Percentiles rank a stretch among this genome's conserved stretches.
phyloP scores from a whole-genome alignment of 345 rosid genomes.

The Eucalyptus coolabah region DNA sequence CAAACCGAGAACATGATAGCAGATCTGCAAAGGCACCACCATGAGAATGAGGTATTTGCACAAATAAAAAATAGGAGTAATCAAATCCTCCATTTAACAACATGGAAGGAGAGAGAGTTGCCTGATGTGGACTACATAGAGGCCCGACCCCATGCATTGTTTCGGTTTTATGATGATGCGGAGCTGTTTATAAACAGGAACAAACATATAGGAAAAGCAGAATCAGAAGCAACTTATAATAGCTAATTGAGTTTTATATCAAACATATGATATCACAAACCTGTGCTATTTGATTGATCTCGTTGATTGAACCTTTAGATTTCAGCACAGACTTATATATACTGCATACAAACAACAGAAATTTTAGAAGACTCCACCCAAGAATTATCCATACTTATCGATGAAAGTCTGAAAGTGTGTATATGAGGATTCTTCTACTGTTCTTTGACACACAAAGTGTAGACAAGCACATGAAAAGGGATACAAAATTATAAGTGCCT shows the following conservation, averaged over 20 bases:
- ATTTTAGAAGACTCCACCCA: neutral
- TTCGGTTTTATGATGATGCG: slow-evolving; percentile 89
- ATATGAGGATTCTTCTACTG: neutral
- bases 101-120: slow-evolving; percentile 7
- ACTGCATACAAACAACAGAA: slow-evolving; percentile 28
- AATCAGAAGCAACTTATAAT: neutral
- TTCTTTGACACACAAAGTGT: neutral
- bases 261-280: slow-evolving; percentile 24
- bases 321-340: slow-evolving; percentile 75
- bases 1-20: slow-evolving; percentile 93
- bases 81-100: neutral
- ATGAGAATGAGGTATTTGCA: slow-evolving; percentile 6
- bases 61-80: neutral
- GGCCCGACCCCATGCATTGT: slow-evolving; percentile 63
- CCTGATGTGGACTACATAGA: slow-evolving; percentile 89
- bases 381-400: neutral
- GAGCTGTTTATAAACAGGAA: slow-evolving; percentile 41
- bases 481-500: neutral
- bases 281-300: slow-evolving; percentile 96
- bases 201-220: neutral
- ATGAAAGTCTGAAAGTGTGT: neutral
- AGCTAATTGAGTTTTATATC: neutral
- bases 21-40: slow-evolving; percentile 51
- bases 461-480: neutral
- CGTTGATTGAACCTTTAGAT: slow-evolving; percentile 73